Conservation (phyloP, 108 stramenopile species). For the Hondaea fermentalgiana region DNA sequence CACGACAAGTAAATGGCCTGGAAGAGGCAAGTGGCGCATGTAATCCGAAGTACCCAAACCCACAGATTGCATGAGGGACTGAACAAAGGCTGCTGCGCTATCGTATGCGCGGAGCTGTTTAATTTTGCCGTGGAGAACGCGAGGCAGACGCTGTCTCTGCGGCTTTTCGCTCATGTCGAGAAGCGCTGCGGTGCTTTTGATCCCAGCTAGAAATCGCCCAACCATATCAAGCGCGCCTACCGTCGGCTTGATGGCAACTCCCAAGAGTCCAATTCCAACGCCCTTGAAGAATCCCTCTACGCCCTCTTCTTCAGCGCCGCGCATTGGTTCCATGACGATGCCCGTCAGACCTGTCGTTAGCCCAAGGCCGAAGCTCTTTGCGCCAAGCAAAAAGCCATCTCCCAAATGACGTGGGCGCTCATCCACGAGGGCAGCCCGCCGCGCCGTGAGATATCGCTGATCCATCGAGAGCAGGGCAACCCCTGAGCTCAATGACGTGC, state of each 20-base stretch:
- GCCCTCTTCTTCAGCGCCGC: background rate
- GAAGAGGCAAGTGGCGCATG: background rate
- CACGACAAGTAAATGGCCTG: background rate
- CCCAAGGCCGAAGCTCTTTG: constrained; percentile 1
- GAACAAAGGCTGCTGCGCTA: background rate
- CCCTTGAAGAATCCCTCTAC: constrained; percentile 16
- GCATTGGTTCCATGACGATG: background rate
- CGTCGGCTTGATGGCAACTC: background rate
- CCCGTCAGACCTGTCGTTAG: background rate
- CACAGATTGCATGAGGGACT: background rate
- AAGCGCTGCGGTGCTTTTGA: background rate
- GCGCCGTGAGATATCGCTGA: background rate
- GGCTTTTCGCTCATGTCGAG: background rate
- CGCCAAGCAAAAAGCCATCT: background rate
- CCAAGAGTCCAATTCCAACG: background rate
- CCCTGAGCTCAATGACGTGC: background rate
- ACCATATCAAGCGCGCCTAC: background rate
- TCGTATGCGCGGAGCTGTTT: background rate
- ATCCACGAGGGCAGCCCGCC: background rate
- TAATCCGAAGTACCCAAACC: background rate
- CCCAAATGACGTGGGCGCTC: background rate
- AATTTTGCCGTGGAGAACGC: background rate
- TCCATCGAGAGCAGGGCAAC: background rate
- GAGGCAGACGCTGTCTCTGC: background rate
- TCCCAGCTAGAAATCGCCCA: background rate